Percentiles rank a stretch among this genome's conserved stretches.
These are phyloP conservation scores for Wickerhamiella spandovensis DNA, from an alignment of 805 yeast genomes.

Conservation along the genomic window DNA sequence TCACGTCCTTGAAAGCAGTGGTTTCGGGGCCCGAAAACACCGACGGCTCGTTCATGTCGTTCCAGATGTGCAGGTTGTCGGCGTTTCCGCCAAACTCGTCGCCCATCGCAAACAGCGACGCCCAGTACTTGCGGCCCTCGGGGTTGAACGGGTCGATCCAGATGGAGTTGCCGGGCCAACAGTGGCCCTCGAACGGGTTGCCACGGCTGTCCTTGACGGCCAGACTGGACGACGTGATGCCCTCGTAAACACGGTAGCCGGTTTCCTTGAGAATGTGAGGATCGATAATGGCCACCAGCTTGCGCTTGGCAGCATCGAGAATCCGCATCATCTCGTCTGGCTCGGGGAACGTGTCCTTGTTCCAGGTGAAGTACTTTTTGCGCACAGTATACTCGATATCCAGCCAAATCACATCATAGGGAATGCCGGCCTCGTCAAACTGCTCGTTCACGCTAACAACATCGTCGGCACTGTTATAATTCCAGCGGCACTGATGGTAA, in stretches of 20 bases:
- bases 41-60: conserved; percentile 97
- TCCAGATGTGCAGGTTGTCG: conserved; percentile 76
- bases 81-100: conserved; percentile 35
- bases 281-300: conserved; percentile 73
- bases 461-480: conserved; percentile 79
- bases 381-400: conserved; percentile 84
- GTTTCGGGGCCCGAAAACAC: conserved; percentile 94
- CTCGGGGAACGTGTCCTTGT: conserved; percentile 54
- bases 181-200: conserved; percentile 60
- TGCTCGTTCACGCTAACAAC: conserved; percentile 55
- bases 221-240: conserved; percentile 29
- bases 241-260: conserved; percentile 51
- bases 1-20: conserved; percentile 63
- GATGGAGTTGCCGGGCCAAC: conserved; percentile 95
- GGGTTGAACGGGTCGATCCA: conserved; percentile 86
- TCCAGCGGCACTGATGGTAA: conserved; percentile 97
- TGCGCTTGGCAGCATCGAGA: conserved; percentile 61
- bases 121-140: conserved; percentile 48
- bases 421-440: conserved; percentile 64
- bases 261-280: conserved; percentile 63
- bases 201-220: conserved; percentile 38
- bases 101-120: conserved; percentile 31
- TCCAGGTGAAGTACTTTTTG: conserved; percentile 90
- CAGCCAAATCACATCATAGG: conserved; percentile 88
- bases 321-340: conserved; percentile 54